Percentiles rank a stretch among this genome's conserved stretches.
Conservation (phyloP, 2,329 filamentous ascomycete species). For the Fragosphaeria purpurea region DNA sequence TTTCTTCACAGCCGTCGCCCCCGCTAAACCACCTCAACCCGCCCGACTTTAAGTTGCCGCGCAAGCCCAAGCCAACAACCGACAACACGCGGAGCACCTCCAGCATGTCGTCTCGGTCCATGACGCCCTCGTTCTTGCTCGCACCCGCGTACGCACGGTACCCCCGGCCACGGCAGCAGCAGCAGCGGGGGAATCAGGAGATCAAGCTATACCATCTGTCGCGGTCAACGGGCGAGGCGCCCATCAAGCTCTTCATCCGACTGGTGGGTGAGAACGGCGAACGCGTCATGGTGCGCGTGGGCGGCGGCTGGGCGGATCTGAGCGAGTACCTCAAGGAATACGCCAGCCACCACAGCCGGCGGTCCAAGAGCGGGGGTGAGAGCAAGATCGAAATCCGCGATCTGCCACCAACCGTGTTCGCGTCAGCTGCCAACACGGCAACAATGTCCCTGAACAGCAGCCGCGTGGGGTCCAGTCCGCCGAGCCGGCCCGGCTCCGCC, state of each 20-base stretch:
- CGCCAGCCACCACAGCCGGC: slow-evolving; percentile 80
- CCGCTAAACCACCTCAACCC: slow-evolving; percentile 44
- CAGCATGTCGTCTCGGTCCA: slow-evolving; percentile 44
- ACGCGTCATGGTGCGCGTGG: slow-evolving; percentile 94
- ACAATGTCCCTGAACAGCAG: slow-evolving; percentile 13
- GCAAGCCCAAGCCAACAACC: slow-evolving; percentile 20
- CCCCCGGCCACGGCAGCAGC: slow-evolving; percentile 32
- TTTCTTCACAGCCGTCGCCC: slow-evolving; percentile 48
- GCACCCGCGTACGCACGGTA: slow-evolving; percentile 48
- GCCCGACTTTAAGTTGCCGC: slow-evolving; percentile 43
- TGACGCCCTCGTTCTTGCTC: slow-evolving; percentile 59
- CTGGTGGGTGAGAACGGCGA: slow-evolving; percentile 84
- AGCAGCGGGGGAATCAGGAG: slow-evolving; percentile 50
- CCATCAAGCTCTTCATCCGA: slow-evolving; percentile 90
- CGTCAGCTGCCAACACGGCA: slow-evolving; percentile 6
- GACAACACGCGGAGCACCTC: slow-evolving; percentile 32
- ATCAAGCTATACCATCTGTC: slow-evolving; percentile 91
- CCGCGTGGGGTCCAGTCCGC: slow-evolving; percentile 22
- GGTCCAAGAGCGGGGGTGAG: slow-evolving; percentile 36
- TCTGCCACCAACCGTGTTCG: slow-evolving; percentile 25
- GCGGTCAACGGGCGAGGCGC: slow-evolving; percentile 69
- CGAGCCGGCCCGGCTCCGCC: slow-evolving; percentile 25
- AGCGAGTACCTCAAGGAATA: slow-evolving; percentile 93
- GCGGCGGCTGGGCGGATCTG: slow-evolving; percentile 95
- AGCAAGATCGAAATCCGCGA: slow-evolving; percentile 51